phyloP scores from a whole-genome alignment of 2,329 filamentous ascomycete species.

The Sclerotiophoma versabilis region DNA sequence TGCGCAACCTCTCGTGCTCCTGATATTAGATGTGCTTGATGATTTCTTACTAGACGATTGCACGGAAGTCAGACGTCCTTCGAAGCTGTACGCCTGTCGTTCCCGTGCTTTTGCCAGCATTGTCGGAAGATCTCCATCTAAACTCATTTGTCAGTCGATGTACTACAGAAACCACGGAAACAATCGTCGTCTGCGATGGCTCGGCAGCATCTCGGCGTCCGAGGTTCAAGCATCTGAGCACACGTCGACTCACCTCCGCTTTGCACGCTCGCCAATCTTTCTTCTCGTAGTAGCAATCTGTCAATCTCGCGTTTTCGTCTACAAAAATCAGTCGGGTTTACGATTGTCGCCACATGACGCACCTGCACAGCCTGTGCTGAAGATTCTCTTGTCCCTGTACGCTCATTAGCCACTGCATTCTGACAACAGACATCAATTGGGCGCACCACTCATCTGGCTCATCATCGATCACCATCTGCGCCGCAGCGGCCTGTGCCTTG shows the following conservation, averaged over 20 bases:
- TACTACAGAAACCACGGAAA: neutral
- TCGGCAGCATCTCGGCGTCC: slow-evolving; percentile 40
- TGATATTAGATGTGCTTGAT: neutral
- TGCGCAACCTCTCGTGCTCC: neutral
- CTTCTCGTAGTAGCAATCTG: slow-evolving; percentile 94
- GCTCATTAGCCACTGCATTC: slow-evolving; percentile 1
- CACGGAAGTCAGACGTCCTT: slow-evolving; percentile 67
- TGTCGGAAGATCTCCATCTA: slow-evolving; percentile 89
- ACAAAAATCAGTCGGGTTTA: neutral
- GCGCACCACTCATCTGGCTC: slow-evolving; percentile 94
- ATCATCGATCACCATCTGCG: slow-evolving; percentile 70
- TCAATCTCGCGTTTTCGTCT: slow-evolving; percentile 91
- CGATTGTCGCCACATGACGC: slow-evolving; percentile 19
- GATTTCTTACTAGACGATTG: neutral
- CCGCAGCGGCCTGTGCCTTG: slow-evolving; percentile 45
- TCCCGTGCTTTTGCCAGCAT: slow-evolving; percentile 91
- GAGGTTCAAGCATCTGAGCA: slow-evolving; percentile 16
- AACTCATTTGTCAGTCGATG: neutral
- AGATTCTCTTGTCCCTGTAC: slow-evolving; percentile 93
- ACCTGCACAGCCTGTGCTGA: slow-evolving; percentile 94
- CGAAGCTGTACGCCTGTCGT: slow-evolving; percentile 79
- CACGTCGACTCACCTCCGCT: slow-evolving; percentile 72
- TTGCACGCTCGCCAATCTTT: slow-evolving; percentile 94
- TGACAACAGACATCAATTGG: slow-evolving; percentile 29
- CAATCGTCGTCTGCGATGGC: slow-evolving; percentile 10